Evolutionary conservation across 352 stramenopile genomes (phyloP), one percentile per base, ranked within the genome.

Genomic region (Globisporangium spiculum): DNA sequence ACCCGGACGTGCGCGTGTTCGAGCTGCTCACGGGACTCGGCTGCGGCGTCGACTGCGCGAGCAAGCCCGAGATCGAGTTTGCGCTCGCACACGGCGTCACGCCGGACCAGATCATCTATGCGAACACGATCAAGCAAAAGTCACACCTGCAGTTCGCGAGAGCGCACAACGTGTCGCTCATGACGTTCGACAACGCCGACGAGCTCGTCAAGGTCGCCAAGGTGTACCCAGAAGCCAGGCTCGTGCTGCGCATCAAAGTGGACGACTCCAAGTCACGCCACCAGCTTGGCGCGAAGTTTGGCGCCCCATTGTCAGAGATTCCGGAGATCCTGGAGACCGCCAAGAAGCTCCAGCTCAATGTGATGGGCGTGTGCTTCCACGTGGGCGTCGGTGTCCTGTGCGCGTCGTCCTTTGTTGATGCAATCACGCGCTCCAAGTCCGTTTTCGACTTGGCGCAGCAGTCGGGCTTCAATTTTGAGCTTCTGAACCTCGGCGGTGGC

Each of bases 401-500:
- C 71, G 75, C 84, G 0, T 80, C 72, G 2, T 75, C 83, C 1
- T 98, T 95, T 65, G 70, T 85, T 20, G 78, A 97, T 60, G 91
- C 92, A 18, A 79, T 98, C 54, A 70, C 75, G 46, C 79, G 89
- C 53, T 76, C 87, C 27, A 80, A 81, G 50, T 55, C 68, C 22
- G 75, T 88, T 9, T 97, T 97, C 53, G 75, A 82, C 4, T 78
- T 95, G 65, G 90, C 78, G 0, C 58, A 84, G 38, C 54, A 76
- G 4, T 75, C 65, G 20, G 86, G 90, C 1, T 90, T 89, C 54
- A 54, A 75, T 10, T 84, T 98, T 56, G 76, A 64, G 16, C 74
- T 97, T 30, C 67, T 98, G 46, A 92, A 98, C 72, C 83, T 98
- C 61, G 92, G 91, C 10, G 92, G 92, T 6, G 92, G 91, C 32